Percentiles rank a stretch among this genome's conserved stretches.
phyloP scores from a whole-genome alignment of 768 basidiomycete genomes.

The Boletales sp. region DNA sequence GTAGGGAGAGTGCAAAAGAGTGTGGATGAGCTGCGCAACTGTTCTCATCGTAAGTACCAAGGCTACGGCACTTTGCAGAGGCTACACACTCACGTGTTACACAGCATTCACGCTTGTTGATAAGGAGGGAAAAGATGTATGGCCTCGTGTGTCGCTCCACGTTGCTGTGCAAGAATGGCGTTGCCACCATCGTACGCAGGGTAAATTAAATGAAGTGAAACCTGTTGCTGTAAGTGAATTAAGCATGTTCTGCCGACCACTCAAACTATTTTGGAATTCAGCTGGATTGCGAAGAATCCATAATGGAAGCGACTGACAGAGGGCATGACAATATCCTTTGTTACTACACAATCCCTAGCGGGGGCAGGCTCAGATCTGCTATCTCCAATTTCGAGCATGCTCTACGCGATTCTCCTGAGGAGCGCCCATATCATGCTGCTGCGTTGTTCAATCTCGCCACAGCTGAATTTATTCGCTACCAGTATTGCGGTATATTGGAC shows the following conservation, averaged over 20 bases:
- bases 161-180: not conserved
- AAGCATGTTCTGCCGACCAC: too few relatives aligned
- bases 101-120: not conserved
- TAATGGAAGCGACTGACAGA: not conserved
- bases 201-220: not conserved
- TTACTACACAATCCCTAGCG: not conserved
- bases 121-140: not conserved
- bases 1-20: constrained; percentile 7
- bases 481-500: not conserved
- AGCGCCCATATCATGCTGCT: constrained; percentile 1
- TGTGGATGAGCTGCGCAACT: not conserved
- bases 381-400: constrained; percentile 5
- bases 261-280: not conserved
- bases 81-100: not conserved
- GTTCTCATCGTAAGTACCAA: not conserved
- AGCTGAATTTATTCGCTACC: constrained; percentile 2
- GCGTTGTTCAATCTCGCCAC: constrained; percentile 14
- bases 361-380: not conserved
- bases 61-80: too few relatives aligned
- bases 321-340: constrained; percentile 1
- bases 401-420: not conserved
- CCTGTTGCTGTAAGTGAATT: not conserved
- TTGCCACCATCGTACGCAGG: not conserved
- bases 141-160: not conserved
- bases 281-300: not conserved